Conservation (phyloP, 768 basidiomycete genomes). For the Phlegmacium glaucopus region DNA sequence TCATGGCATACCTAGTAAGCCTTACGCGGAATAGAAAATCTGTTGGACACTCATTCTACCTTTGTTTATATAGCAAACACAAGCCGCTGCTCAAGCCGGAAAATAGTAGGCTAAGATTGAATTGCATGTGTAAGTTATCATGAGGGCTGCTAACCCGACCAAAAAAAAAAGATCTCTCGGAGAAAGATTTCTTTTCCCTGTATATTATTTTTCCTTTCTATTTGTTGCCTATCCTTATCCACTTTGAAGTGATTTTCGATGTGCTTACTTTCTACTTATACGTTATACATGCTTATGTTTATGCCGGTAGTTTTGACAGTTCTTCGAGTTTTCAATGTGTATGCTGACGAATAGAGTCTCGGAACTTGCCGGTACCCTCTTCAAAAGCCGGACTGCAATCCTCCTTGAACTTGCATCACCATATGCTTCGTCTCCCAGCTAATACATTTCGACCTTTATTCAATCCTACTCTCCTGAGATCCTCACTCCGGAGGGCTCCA, state of each 20-base stretch:
- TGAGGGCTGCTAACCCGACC: not conserved
- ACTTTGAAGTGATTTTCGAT: constrained; percentile 9
- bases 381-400: too few relatives aligned
- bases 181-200: constrained; percentile 1
- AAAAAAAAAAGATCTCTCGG: not conserved
- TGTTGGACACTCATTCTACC: not conserved
- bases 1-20: constrained; percentile 68
- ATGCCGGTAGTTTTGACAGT: not conserved
- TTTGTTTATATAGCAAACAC: constrained; percentile 32
- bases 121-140: not conserved
- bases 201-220: constrained; percentile 1
- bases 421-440: too few relatives aligned
- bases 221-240: constrained; percentile 23
- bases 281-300: not conserved
- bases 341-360: too few relatives aligned
- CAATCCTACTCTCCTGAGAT: not conserved
- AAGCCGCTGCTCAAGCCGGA: constrained; percentile 24
- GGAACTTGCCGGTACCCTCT: too few relatives aligned
- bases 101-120: constrained; percentile 14
- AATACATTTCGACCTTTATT: constrained; percentile 8
- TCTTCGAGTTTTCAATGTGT: not conserved
- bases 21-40: not conserved
- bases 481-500: constrained; percentile 6
- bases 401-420: too few relatives aligned
- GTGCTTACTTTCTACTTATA: constrained; percentile 9